phyloP scores from a whole-genome alignment of 164 flowering plant genomes.

The Pachysandra terminalis region DNA sequence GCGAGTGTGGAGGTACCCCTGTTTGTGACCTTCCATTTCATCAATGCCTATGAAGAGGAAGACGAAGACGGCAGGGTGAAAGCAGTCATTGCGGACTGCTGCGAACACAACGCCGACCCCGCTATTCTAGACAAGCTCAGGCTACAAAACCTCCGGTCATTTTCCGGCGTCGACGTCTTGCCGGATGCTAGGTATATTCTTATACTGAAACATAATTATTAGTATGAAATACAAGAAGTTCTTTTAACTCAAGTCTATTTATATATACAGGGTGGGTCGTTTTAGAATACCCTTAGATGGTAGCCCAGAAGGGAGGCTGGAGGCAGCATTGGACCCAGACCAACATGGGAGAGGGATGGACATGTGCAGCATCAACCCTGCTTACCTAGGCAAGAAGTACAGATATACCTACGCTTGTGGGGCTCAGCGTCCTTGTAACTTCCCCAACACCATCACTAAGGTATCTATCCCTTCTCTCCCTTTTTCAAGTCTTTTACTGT shows the following conservation, averaged over 20 bases:
- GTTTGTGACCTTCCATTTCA: constrained; percentile 88
- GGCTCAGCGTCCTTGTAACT: constrained; percentile 88
- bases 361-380: constrained; percentile 95
- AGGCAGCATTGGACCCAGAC: constrained; percentile 77
- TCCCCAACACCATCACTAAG: constrained; percentile 96
- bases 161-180: constrained; percentile 56
- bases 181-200: constrained; percentile 92
- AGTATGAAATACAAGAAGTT: too few relatives aligned
- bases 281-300: constrained; percentile 88
- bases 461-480: too few relatives aligned
- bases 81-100: constrained; percentile 75
- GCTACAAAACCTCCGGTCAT: constrained; percentile 62
- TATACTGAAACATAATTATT: too few relatives aligned
- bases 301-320: constrained; percentile 64
- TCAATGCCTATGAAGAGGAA: constrained; percentile 84
- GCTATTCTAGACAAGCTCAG: constrained; percentile 70
- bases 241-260: too few relatives aligned
- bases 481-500: too few relatives aligned
- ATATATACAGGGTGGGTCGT: constrained; percentile 68
- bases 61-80: constrained; percentile 81
- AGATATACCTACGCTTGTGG: constrained; percentile 96
- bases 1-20: constrained; percentile 95
- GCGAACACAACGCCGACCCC: constrained; percentile 84
- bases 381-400: constrained; percentile 65
- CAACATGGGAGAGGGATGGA: constrained; percentile 94